Percentiles rank a stretch among this genome's conserved stretches.
phyloP scores from a whole-genome alignment of 2,329 filamentous ascomycete genomes.

The Curvularia sp. region DNA sequence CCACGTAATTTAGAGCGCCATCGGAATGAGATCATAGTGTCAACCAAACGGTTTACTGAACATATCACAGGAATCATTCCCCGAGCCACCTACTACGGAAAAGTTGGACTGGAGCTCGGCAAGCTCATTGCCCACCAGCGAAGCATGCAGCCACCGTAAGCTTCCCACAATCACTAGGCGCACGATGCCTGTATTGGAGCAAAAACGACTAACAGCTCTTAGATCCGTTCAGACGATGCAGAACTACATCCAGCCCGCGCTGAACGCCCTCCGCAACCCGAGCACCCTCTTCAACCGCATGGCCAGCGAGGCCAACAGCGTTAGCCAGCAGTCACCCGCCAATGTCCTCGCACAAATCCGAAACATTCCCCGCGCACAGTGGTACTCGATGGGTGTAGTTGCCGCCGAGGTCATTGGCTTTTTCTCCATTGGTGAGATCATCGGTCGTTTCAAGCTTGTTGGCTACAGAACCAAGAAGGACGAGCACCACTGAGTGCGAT shows the following conservation, averaged over 20 bases:
- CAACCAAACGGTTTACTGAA: constrained; percentile 22
- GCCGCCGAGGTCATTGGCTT: constrained; percentile 89
- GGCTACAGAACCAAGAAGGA: constrained; percentile 69
- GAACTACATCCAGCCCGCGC: constrained; percentile 78
- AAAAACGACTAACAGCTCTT: constrained; percentile 35
- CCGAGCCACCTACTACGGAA: constrained; percentile 88
- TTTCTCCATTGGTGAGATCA: constrained; percentile 97
- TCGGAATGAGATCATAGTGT: neutral
- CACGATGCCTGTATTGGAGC: neutral
- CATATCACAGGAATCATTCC: constrained; percentile 75
- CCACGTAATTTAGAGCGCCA: neutral
- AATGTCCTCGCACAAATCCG: constrained; percentile 66
- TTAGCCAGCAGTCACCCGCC: constrained; percentile 60
- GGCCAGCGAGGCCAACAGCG: constrained; percentile 49
- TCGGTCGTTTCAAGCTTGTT: constrained; percentile 92
- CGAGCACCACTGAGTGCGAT: constrained; percentile 41
- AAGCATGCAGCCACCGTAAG: constrained; percentile 96
- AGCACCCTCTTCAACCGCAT: constrained; percentile 61
- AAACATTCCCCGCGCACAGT: constrained; percentile 73
- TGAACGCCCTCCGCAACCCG: constrained; percentile 76
- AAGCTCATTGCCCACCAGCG: constrained; percentile 88
- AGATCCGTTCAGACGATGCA: constrained; percentile 85
- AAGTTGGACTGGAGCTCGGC: constrained; percentile 83
- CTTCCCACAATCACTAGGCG: neutral
- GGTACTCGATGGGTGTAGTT: constrained; percentile 77